phyloP scores from a whole-genome alignment of 176 grass and related monocot genomes.

The Melocanna baccifera region DNA sequence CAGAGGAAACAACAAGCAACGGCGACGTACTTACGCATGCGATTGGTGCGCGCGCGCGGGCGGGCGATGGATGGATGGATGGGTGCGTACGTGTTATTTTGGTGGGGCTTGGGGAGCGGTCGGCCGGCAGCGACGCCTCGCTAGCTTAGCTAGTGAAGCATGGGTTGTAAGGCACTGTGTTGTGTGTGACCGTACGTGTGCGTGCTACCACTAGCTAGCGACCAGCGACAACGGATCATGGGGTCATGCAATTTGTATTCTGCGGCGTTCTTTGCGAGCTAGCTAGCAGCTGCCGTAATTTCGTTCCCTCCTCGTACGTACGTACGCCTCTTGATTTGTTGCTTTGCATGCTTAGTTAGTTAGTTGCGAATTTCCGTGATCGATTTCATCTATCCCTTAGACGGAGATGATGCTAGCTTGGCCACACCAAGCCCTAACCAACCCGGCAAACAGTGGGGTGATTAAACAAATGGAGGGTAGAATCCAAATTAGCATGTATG shows the following conservation, averaged over 20 bases:
- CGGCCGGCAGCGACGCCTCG: neutral
- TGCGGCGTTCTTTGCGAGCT: neutral
- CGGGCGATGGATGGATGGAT: neutral
- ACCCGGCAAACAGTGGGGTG: neutral
- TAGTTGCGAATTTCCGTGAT: neutral
- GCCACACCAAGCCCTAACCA: neutral
- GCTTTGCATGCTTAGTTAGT: neutral
- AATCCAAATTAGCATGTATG: neutral
- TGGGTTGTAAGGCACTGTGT: conserved; percentile 34
- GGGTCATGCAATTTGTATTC: conserved; percentile 15
- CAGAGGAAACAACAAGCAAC: neutral
- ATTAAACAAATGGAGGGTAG: neutral
- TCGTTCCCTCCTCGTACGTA: neutral
- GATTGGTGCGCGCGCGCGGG: neutral
- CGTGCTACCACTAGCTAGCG: neutral
- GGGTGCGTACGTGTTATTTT: neutral
- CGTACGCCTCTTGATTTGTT: neutral
- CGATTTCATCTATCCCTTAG: neutral
- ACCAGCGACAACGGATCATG: conserved; percentile 36
- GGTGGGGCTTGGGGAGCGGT: neutral
- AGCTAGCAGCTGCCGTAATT: neutral
- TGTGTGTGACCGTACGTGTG: neutral
- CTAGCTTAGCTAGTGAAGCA: neutral
- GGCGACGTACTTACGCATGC: neutral
- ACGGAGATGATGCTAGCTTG: neutral